phyloP scores from a whole-genome alignment of 768 basidiomycete genomes.

The Candolleomyces aberdarensis region DNA sequence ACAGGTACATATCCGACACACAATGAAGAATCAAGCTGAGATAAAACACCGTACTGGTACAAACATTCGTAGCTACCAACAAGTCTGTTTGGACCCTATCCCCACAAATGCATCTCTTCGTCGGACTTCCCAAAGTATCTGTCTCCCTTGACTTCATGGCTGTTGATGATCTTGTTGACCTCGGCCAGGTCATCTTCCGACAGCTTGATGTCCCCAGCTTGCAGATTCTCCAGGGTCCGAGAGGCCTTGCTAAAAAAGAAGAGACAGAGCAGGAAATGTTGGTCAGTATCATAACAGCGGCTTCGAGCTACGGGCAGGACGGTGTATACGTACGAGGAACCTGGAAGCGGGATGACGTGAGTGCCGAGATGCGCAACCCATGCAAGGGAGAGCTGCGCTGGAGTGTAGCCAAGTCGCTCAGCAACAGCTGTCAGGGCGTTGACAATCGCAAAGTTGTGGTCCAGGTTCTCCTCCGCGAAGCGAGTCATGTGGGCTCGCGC shows the following conservation, averaged over 20 bases:
- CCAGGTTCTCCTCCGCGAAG: no score
- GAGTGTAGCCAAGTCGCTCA: slow-evolving; percentile 37
- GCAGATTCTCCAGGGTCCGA: slow-evolving; percentile 44
- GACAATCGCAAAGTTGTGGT: slow-evolving; percentile 39
- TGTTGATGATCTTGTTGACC: slow-evolving; percentile 33
- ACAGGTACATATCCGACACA: no score
- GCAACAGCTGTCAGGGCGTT: slow-evolving; percentile 37
- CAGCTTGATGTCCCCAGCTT: slow-evolving; percentile 27
- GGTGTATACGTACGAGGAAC: slow-evolving; percentile 35
- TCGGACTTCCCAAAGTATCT: slow-evolving; percentile 2
- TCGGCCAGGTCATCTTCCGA: slow-evolving; percentile 36
- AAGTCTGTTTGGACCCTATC: neutral
- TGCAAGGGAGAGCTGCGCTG: slow-evolving; percentile 41
- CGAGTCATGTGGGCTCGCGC: slow-evolving; percentile 20
- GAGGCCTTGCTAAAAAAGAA: neutral
- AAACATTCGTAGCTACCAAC: no score
- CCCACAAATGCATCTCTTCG: slow-evolving; percentile 1
- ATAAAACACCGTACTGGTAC: no score
- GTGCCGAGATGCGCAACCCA: slow-evolving; percentile 39
- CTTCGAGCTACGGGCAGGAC: neutral
- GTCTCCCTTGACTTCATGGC: slow-evolving; percentile 1
- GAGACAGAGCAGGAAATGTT: no score
- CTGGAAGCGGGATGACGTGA: slow-evolving; percentile 50
- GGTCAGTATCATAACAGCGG: neutral
- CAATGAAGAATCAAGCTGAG: no score